Conservation (phyloP, 306 rosid genomes). For the Vigna trinervia region DNA sequence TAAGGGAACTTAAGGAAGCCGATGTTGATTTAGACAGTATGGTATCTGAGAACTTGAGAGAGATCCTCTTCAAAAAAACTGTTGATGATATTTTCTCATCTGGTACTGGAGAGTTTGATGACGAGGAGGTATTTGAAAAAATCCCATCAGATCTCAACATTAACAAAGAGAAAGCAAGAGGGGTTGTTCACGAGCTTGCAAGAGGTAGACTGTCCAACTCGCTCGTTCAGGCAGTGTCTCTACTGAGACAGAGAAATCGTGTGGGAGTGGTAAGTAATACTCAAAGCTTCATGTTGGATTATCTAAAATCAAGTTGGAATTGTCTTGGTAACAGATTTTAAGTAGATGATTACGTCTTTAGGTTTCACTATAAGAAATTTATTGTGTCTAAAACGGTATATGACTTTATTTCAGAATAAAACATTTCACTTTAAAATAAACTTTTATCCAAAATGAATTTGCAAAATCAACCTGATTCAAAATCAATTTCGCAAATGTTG, state of each 20-base stretch:
- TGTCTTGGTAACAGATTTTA: not conserved
- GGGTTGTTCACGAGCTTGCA: constrained; percentile 76
- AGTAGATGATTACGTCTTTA: not conserved
- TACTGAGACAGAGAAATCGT: constrained; percentile 82
- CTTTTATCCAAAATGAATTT: not conserved
- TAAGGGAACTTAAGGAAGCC: constrained; percentile 94
- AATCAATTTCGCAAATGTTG: not conserved
- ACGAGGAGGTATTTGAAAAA: constrained; percentile 89
- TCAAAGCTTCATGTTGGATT: not conserved
- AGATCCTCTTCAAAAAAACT: constrained; percentile 86
- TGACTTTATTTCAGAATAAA: not conserved
- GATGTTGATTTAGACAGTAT: constrained; percentile 85
- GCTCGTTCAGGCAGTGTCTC: constrained; percentile 86
- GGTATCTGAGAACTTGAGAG: constrained; percentile 84
- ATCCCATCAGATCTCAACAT: constrained; percentile 89
- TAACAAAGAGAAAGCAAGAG: constrained; percentile 75
- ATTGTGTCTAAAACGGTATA: not conserved
- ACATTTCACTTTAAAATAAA: not conserved
- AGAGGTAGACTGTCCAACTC: constrained; percentile 80
- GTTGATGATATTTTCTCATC: constrained; percentile 95
- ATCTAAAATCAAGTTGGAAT: not conserved
- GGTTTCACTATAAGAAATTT: not conserved
- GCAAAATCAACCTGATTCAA: not conserved
- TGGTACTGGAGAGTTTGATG: constrained; percentile 96
- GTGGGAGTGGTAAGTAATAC: constrained; percentile 73